Percentiles rank a stretch among this genome's conserved stretches.
These are phyloP conservation scores for Sergeia podlipaevii DNA, from an alignment of 208 protist species.

Conservation along the genomic window DNA sequence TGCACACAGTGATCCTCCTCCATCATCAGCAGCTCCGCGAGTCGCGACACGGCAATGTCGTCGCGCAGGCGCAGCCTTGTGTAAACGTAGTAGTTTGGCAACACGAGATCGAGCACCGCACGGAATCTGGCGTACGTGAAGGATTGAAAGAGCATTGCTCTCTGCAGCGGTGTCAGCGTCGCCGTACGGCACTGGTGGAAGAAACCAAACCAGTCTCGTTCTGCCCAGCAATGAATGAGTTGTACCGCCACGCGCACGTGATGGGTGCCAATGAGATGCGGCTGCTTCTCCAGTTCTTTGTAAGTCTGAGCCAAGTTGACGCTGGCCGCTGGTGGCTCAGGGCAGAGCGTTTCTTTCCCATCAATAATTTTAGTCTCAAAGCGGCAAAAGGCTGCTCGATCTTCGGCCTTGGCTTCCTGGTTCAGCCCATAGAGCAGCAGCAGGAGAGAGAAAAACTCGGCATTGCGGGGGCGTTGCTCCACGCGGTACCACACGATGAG, in stretches of 20 bases:
- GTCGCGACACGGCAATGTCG: conserved; percentile 22
- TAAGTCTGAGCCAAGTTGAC: conserved; percentile 75
- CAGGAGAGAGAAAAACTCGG: conserved; percentile 75
- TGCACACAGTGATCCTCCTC: conserved; percentile 37
- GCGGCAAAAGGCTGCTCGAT: conserved; percentile 63
- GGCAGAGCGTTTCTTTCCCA: conserved; percentile 14
- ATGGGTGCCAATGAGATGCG: conserved; percentile 49
- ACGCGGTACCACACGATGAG: conserved; percentile 67
- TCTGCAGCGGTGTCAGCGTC: conserved; percentile 66
- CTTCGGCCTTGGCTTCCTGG: conserved; percentile 69
- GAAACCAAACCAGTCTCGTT: conserved; percentile 72
- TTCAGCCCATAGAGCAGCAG: conserved; percentile 81
- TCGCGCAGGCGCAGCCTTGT: conserved; percentile 48
- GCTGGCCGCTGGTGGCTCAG: conserved; percentile 47
- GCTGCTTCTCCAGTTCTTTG: conserved; percentile 63
- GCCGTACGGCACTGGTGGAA: conserved; percentile 46
- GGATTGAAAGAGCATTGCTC: conserved; percentile 70
- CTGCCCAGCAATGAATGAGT: conserved; percentile 66
- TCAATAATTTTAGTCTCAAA: conserved; percentile 21
- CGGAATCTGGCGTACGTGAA: conserved; percentile 84
- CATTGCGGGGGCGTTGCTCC: conserved; percentile 52
- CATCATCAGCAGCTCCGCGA: conserved; percentile 57
- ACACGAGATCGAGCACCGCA: conserved; percentile 71
- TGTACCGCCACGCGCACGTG: conserved; percentile 47
- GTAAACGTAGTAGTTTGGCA: conserved; percentile 66